Evolutionary conservation across 2,329 filamentous ascomycete genomes (phyloP), one percentile per base, ranked within the genome.

Genomic region (Metarhizium rileyi): DNA sequence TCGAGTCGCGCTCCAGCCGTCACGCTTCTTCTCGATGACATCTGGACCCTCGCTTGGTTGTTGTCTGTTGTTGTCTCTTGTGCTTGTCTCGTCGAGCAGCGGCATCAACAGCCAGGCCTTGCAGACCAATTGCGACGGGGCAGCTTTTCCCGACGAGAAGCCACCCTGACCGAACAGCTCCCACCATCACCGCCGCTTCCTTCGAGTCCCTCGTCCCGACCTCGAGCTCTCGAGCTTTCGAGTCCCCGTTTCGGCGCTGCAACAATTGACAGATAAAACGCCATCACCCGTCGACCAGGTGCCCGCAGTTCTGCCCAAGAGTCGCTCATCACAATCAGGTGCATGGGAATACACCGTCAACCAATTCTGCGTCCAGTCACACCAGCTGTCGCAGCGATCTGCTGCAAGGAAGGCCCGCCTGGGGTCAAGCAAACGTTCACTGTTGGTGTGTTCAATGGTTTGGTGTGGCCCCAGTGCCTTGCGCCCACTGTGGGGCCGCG

Each of bases 401-500:
- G 50, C 44, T 30, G 44, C 50, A 49, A 16, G 44, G 25, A 44
- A 41, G 28, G 44, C 41, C 26, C 22, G 27, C 36, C 10, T 45
- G 30, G 46, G 30, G 22, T 33, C n/a, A 36, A 20, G 44, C 33
- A n/a, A n/a, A n/a, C n/a, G n/a, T n/a, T n/a, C n/a, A n/a, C n/a
- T n/a, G n/a, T 6, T 44, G 46, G 46, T 27, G 38, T 47, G 48
- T 42, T 44, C 44, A 33, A 28, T 46, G 44, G 48, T 42, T 44
- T 47, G 40, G 36, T 46, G 44, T 35, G 18, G 51, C 46, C 42
- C 36, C 48, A 48, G 46, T 48, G 48, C 50, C 47, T 43, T 44
- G 50, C 52, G 48, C 52, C 51, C 48, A 43, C 50, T 49, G 51
- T 55, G 57, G 56, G 53, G 51, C 55, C 46, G 45, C 44, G 30